Evolutionary conservation across 1,284 basidiomycete genomes (phyloP), one percentile per base, ranked within the genome.

Genomic region (Malassezia psittaci): DNA sequence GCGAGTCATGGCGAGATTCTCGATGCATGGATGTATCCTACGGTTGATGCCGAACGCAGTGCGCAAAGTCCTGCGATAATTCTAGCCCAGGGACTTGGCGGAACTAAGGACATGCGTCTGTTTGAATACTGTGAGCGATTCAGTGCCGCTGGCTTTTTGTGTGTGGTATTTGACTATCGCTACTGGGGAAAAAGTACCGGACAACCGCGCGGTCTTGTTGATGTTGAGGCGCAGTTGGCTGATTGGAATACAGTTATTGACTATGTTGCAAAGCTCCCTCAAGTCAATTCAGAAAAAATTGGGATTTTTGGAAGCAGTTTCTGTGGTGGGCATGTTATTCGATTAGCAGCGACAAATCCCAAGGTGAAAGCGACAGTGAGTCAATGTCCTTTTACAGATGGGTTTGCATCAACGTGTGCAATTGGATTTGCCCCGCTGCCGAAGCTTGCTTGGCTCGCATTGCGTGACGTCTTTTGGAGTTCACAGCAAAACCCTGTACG

Each of bases 361-460:
- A 41, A 53, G 24, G 59, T 69, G 41, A 63, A 57, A 29, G 66
- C 65, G 4, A 60, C 40, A 11, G 62, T 71, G 24, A 51, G 56
- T 18, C 69, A 69, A 46, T 71, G 69, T 43, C 69, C 69, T 11
- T 71, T 69, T 39, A 71, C 69, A 5, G 51, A 51, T 6, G 69
- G 68, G 1, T 29, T 65, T 10, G 47, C 61, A 10, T 62, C 57
- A 8, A 36, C 59, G 12, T 37, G 43, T 2, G 62, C 60, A 0
- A 41, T 58, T 0, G 62, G 64, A 0, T 1, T 67, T 0, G 2
- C 47, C 4, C 44, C 59, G 1, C 40, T 64, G 42, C 57, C 63
- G 24, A 44, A 37, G n/a, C 36, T 64, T 11, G 52, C 36, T 2
- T 15, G 53, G 2, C 48, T 55, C 7, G 61, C 54, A 1, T 7